A percentile compares a stretch with the other conserved stretches of the same genome.
Evolutionary conservation across 768 basidiomycete species (phyloP).

Genomic region (Russula abietina): DNA sequence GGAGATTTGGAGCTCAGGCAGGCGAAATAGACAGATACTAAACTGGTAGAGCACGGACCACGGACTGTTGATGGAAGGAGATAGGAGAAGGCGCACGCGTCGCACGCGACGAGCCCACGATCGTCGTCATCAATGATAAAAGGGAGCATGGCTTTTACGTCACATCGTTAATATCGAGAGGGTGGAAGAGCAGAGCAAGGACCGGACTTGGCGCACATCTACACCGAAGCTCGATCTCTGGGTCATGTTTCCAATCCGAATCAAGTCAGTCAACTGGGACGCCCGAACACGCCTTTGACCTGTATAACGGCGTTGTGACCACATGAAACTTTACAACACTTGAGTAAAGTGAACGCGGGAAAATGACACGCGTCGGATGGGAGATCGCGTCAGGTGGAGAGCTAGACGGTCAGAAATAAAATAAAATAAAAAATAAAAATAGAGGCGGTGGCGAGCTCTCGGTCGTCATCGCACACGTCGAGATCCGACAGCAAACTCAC

Average conservation of each 20-base stretch:
- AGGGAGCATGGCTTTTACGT: constrained; percentile 22
- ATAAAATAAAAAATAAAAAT: background rate
- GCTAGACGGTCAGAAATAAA: background rate
- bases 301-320: constrained; percentile 21
- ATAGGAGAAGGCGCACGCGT: constrained; percentile 17
- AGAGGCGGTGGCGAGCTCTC: background rate
- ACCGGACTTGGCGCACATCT: constrained; percentile 24
- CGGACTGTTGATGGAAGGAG: constrained; percentile 15
- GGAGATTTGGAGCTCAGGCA: constrained; percentile 10
- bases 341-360: constrained; percentile 23
- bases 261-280: constrained; percentile 9
- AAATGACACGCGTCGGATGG: constrained; percentile 13
- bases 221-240: constrained; percentile 23
- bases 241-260: constrained; percentile 12
- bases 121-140: constrained; percentile 21
- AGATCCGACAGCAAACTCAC: constrained; percentile 18
- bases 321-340: constrained; percentile 19
- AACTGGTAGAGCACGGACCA: constrained; percentile 3
- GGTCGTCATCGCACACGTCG: constrained; percentile 4
- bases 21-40: background rate
- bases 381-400: background rate
- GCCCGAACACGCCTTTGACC: constrained; percentile 22
- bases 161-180: constrained; percentile 18
- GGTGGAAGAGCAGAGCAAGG: constrained; percentile 17
- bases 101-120: constrained; percentile 5